phyloP scores from a whole-genome alignment of 129 eudicot species.

The Pulicaria dysenterica region DNA sequence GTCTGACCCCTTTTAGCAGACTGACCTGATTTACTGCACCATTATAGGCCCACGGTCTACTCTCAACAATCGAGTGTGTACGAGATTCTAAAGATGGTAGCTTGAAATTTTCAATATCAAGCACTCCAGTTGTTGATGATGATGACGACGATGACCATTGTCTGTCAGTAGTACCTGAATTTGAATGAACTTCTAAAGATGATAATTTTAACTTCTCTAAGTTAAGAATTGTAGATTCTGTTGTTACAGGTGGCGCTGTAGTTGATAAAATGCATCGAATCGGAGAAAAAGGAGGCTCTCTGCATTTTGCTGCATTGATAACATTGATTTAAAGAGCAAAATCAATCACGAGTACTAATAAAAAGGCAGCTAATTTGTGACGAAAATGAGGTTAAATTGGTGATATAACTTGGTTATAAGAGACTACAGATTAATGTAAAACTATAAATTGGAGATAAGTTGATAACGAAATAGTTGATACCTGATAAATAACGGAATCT shows the following conservation, averaged over 20 bases:
- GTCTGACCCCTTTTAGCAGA: conserved; percentile 16
- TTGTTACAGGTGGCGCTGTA: conserved; percentile 49
- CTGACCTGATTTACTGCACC: conserved; percentile 58
- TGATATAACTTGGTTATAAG: neutral
- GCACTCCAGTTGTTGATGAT: conserved; percentile 53
- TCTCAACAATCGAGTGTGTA: conserved; percentile 42
- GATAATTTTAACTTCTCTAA: conserved; percentile 63
- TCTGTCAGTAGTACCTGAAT: conserved; percentile 51
- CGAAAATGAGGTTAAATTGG: neutral
- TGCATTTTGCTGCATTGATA: conserved; percentile 61
- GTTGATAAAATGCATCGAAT: conserved; percentile 69
- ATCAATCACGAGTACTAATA: conserved; percentile 20
- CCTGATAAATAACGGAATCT: neutral
- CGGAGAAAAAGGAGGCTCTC: conserved; percentile 47
- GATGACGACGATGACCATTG: conserved; percentile 62
- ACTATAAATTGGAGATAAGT: conserved; percentile 3
- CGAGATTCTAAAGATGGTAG: conserved; percentile 62
- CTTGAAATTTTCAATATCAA: conserved; percentile 60
- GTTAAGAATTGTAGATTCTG: conserved; percentile 52
- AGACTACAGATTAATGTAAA: neutral
- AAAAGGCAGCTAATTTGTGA: neutral
- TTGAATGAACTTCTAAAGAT: conserved; percentile 59
- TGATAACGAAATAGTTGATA: neutral
- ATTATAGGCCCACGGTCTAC: conserved; percentile 50
- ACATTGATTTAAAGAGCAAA: conserved; percentile 10